These are phyloP conservation scores for Trichoderma brevicompactum DNA, from an alignment of 2,329 filamentous ascomycete species.

Conservation along the genomic window DNA sequence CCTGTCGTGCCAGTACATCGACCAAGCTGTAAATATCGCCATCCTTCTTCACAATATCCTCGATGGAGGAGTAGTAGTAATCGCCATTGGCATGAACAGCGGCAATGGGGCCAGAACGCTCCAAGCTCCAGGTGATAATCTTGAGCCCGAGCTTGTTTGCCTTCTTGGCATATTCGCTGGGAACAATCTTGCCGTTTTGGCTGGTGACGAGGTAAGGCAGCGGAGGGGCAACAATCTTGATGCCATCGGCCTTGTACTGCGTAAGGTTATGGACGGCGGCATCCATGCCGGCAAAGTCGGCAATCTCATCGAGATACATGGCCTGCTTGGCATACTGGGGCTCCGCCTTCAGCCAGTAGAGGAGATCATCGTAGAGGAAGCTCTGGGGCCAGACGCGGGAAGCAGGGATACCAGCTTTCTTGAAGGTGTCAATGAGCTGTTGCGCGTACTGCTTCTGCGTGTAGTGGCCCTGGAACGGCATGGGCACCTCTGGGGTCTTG, in stretches of 20 bases:
- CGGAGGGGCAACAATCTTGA: constrained; percentile 66
- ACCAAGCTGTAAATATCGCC: constrained; percentile 70
- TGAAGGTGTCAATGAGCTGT: constrained; percentile 67
- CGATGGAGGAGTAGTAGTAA: constrained; percentile 62
- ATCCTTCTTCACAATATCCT: constrained; percentile 61
- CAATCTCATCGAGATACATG: constrained; percentile 67
- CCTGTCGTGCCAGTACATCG: constrained; percentile 64
- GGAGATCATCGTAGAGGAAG: constrained; percentile 66
- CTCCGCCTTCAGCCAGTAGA: constrained; percentile 68
- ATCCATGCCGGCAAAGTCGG: constrained; percentile 57
- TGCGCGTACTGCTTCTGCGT: constrained; percentile 68
- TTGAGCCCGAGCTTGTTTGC: constrained; percentile 65
- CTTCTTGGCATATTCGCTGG: constrained; percentile 64
- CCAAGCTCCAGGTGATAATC: constrained; percentile 71
- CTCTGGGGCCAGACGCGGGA: constrained; percentile 65
- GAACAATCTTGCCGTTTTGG: constrained; percentile 59
- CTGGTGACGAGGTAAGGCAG: constrained; percentile 64
- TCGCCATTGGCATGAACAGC: constrained; percentile 51
- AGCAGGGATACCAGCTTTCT: constrained; percentile 55
- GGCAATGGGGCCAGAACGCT: constrained; percentile 65
- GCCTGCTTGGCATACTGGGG: constrained; percentile 65
- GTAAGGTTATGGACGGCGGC: constrained; percentile 61
- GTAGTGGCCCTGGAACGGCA: constrained; percentile 68
- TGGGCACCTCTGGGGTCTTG: constrained; percentile 69
- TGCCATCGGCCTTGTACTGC: constrained; percentile 59